Evolutionary conservation across 2,329 filamentous ascomycete genomes (phyloP).

Genomic region (Verticillium dahliae): DNA sequence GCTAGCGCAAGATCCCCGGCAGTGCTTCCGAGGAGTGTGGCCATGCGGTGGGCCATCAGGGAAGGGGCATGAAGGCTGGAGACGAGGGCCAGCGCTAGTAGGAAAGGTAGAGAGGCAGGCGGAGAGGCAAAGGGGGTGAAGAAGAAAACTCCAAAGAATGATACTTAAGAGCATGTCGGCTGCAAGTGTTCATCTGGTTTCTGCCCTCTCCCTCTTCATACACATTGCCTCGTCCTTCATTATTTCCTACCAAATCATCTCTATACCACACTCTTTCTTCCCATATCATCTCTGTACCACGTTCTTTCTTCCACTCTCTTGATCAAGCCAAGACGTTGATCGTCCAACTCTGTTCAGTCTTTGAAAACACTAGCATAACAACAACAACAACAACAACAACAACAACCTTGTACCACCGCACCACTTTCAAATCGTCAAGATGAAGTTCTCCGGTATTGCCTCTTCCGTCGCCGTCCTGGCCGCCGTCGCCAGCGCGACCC

Average conservation of each 20-base stretch:
- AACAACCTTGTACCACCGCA: no score
- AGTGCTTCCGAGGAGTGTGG: neutral
- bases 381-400: no score
- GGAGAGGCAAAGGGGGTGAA: neutral
- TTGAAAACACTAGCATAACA: conserved; percentile 1
- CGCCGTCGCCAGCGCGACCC: conserved; percentile 20
- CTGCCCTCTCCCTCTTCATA: conserved; percentile 2
- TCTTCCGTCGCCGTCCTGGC: conserved; percentile 18
- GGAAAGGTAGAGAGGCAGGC: neutral
- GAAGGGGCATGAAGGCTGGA: neutral
- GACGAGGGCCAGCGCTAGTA: neutral
- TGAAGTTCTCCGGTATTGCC: conserved; percentile 25
- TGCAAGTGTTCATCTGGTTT: neutral
- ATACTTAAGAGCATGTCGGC: conserved; percentile 5
- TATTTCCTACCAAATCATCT: conserved; percentile 1
- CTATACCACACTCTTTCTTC: conserved; percentile 3
- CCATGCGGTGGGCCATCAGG: neutral
- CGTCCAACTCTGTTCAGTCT: conserved; percentile 6
- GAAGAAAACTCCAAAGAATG: neutral
- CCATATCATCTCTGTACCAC: neutral
- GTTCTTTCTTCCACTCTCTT: conserved; percentile 1
- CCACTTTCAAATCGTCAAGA: conserved; percentile 11
- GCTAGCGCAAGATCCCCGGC: conserved; percentile 2
- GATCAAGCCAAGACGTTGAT: conserved; percentile 7
- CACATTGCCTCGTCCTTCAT: conserved; percentile 5